A percentile compares a stretch with the other conserved stretches of the same genome.
Evolutionary conservation across 2,329 filamentous ascomycete species (phyloP).

Genomic region (Berkeleyomyces rouxiae): DNA sequence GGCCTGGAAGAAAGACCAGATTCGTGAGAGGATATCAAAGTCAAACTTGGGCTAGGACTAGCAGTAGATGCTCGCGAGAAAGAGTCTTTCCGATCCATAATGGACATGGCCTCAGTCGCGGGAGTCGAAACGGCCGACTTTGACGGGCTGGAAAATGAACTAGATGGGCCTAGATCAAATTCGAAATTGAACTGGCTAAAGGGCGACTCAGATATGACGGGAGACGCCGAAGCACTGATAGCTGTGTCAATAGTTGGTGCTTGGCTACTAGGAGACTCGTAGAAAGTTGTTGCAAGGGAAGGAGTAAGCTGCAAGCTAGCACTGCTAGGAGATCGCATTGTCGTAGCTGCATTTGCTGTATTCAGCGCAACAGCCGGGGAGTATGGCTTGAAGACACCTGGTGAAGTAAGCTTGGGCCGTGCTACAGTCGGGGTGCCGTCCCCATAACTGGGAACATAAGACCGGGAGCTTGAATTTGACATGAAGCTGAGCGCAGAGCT

Average conservation of each 20-base stretch:
- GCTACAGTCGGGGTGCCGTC: neutral
- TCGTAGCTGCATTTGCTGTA: neutral
- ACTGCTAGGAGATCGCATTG: neutral
- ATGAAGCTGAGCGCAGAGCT: neutral
- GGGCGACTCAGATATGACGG: conserved; percentile 8
- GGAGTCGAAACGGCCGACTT: neutral
- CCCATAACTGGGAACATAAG: neutral
- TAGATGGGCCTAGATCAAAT: conserved; percentile 7
- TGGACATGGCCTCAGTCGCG: neutral
- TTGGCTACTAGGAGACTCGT: neutral
- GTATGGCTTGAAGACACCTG: conserved; percentile 11
- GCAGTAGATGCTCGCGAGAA: conserved; percentile 6
- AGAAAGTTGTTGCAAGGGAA: neutral
- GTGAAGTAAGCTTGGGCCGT: neutral
- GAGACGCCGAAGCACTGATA: neutral
- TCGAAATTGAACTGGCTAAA: conserved; percentile 14
- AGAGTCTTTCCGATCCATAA: neutral
- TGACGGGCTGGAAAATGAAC: neutral
- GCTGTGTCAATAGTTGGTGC: neutral
- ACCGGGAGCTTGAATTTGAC: neutral
- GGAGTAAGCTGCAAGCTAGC: neutral
- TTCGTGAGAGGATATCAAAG: neutral
- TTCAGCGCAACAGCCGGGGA: conserved; percentile 6
- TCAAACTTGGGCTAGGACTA: conserved; percentile 9
- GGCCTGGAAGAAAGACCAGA: conserved; percentile 9